Base-by-base conservation (phyloP, 495 filamentous ascomycete genomes). In the Penicillium taxi region DNA sequence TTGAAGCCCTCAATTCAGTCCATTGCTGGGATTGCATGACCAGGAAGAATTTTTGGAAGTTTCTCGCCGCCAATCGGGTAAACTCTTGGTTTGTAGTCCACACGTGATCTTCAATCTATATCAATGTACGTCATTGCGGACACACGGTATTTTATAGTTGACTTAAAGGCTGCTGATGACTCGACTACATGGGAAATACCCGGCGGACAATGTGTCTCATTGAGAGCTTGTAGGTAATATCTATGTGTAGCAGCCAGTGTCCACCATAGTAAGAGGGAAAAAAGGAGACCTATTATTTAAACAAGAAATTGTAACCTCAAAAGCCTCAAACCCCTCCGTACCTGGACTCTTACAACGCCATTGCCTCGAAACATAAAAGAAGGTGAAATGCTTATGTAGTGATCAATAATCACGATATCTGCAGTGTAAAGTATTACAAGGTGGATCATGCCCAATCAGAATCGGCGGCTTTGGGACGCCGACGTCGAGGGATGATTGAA, bases 401-500 rank as follows among this genome's bases (percentile, higher is more conserved):
- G 36, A 39, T 29, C 27, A 48, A 41, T 32, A 43, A 25, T 39
- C 41, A 44, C 26, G 25, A 34, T 44, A 28, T 9, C 26, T 23
- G 21, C 23, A 29, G 13, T 11, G 23, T 17, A 19, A 14, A 24
- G 6, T 30, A 5, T 18, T 17, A 29, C 4, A 27, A 17, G 26
- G 11, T 14, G 8, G 23, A 5, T 47, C 38, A 61, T 26, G 52
- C 41, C 59, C 63, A 65, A 27, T 70, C 66, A 20, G 58, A 41
- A 28, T 70, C 66, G 13, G 50, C 47, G 27, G 56, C 52, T 9
- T 59, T 62, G 11, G 59, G 59, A 6, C 61, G 59, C 19, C 62
- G 59, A 19, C 64, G 61, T 29, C 64, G 55, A 19, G 64, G 61
- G 30, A 66, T 53, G 15, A 68, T 49, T 0, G 64, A 65, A 23